Conservation (phyloP, 495 filamentous ascomycete genomes). For the Neurospora sp. region DNA sequence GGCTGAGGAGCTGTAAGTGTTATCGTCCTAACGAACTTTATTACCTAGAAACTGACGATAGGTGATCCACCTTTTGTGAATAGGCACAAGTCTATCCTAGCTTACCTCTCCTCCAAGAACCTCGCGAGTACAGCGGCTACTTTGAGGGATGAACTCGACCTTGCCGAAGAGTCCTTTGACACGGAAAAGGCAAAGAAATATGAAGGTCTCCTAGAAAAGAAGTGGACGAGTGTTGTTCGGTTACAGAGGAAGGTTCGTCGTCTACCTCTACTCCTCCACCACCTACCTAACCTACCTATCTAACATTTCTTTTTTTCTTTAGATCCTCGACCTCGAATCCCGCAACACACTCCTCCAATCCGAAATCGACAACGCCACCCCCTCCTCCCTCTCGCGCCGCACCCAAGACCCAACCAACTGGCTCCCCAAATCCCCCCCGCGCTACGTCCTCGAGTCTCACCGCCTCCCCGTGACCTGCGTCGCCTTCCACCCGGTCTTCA, state of each 20-base stretch:
- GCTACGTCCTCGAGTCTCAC: conserved; percentile 74
- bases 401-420: conserved; percentile 75
- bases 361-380: conserved; percentile 76
- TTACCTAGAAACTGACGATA: too few relatives aligned
- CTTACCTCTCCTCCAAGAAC: conserved; percentile 62
- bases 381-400: conserved; percentile 47
- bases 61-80: background rate
- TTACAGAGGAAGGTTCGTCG: conserved; percentile 70
- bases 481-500: conserved; percentile 87
- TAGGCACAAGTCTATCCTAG: conserved; percentile 82
- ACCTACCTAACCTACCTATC: background rate
- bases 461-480: conserved; percentile 68
- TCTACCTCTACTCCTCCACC: background rate
- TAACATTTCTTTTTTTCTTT: background rate
- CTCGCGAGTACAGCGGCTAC: conserved; percentile 52
- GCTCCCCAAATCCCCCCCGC: conserved; percentile 67
- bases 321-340: conserved; percentile 89
- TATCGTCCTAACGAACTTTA: background rate
- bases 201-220: conserved; percentile 77
- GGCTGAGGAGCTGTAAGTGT: conserved; percentile 71
- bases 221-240: conserved; percentile 82
- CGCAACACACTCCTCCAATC: conserved; percentile 57
- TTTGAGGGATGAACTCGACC: conserved; percentile 49
- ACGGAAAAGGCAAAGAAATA: conserved; percentile 70
- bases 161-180: conserved; percentile 57